Base-by-base conservation (phyloP, 208 protist species). In the Angomonas deanei region DNA sequence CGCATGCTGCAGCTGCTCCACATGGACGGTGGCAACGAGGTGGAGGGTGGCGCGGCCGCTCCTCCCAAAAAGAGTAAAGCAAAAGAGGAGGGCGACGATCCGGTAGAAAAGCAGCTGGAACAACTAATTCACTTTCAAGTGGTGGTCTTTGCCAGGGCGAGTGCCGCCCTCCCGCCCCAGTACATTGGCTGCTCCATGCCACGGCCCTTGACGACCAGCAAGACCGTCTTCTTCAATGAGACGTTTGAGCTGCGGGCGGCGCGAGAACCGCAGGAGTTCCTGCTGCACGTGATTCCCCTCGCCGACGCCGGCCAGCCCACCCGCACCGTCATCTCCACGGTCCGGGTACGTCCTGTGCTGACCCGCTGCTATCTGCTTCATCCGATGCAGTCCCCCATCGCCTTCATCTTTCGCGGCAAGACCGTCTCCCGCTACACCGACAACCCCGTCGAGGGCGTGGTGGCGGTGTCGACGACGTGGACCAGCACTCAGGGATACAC, bases 271-370 rank as follows among this genome's bases (percentile, higher is more conserved):
- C 59, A 70, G 47, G 87, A 93, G 69, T 74, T 93, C 24, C 57
- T 93, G 10, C 72, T 93, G 17, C 87, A 93, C 63, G 56, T 93
- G 60, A 71, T 93, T n/a, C 75, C 77, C 15, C 74, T 86, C 27
- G 66, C 67, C 11, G 57, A 66, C 15, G 53, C 61, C 19, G 64
- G 63, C 0, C 39, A 65, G 3, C 66, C 64, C 49, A n/a, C 49
- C 48, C 57, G 70, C 56, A 65, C 53, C 0, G 87, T 91, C 11
- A 61, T 85, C 26, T 72, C 80, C 19, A 89, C 83, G 4, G 77
- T 88, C 48, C 73, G 71, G 26, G 62, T 93, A 48, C 39, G 36
- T 57, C 83, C 83, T 10, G 80, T 76, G 17, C 74, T 81, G 28
- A 78, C 76, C 15, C 83, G 71, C 3, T 59, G 60, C 36, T 79